These are phyloP conservation scores for Diaporthe sp. DNA, from an alignment of 2,329 filamentous ascomycete species.

Conservation along the genomic window DNA sequence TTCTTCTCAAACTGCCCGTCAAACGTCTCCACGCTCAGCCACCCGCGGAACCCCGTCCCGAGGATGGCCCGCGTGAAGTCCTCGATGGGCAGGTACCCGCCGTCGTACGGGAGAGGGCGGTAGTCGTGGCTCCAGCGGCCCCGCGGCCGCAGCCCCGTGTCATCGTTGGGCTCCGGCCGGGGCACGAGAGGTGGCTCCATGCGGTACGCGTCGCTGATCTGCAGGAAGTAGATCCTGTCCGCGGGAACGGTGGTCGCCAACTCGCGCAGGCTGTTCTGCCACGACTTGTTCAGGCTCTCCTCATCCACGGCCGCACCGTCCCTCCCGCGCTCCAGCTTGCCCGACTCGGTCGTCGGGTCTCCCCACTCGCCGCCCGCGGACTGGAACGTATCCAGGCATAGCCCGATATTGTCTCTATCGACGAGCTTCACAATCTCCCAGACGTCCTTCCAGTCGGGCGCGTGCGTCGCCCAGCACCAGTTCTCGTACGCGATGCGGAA, in stretches of 20 bases:
- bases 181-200: slow-evolving; percentile 67
- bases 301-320: slow-evolving; percentile 41
- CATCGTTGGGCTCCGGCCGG: slow-evolving; percentile 52
- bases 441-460: slow-evolving; percentile 75
- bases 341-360: slow-evolving; percentile 75
- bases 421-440: slow-evolving; percentile 77
- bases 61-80: slow-evolving; percentile 76
- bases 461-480: slow-evolving; percentile 84
- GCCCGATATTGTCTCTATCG: slow-evolving; percentile 74
- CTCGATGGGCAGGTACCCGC: slow-evolving; percentile 77
- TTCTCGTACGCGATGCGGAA: slow-evolving; percentile 82
- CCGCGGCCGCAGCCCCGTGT: slow-evolving; percentile 68
- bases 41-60: slow-evolving; percentile 64
- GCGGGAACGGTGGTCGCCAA: slow-evolving; percentile 69
- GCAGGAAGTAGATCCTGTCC: slow-evolving; percentile 80
- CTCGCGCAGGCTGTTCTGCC: slow-evolving; percentile 66
- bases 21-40: slow-evolving; percentile 49
- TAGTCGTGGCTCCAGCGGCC: slow-evolving; percentile 80
- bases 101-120: slow-evolving; percentile 76
- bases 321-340: slow-evolving; percentile 60
- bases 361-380: slow-evolving; percentile 79
- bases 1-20: slow-evolving; percentile 48
- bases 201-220: slow-evolving; percentile 81
- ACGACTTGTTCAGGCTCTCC: slow-evolving; percentile 63
- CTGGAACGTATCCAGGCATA: slow-evolving; percentile 86